Conservation (phyloP, 345 rosid genomes). For the Barbarea vulgaris region DNA sequence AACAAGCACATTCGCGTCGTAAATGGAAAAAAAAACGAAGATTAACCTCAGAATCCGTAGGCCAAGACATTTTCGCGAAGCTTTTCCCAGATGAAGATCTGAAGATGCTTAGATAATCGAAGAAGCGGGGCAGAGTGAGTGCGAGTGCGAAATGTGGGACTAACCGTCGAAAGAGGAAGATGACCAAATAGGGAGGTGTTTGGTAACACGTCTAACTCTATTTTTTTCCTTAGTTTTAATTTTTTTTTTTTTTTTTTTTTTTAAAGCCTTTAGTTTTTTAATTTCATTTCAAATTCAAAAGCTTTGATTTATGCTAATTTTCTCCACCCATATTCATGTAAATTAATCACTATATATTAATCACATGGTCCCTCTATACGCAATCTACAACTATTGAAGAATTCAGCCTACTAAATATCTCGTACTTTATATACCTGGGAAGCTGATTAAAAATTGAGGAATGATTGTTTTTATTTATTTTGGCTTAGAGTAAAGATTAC, state of each 20-base stretch:
- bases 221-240: no score
- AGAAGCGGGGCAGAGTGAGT: conserved; percentile 13
- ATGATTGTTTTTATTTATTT: neutral
- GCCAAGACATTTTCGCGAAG: conserved; percentile 43
- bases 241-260: no score
- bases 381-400: neutral
- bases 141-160: conserved; percentile 35
- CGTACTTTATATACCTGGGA: neutral
- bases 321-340: neutral
- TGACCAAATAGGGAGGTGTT: conserved; percentile 31
- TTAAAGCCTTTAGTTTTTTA: no score
- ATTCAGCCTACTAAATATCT: neutral
- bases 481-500: neutral
- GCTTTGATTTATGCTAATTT: neutral
- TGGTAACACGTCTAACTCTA: conserved; percentile 36
- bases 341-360: no score
- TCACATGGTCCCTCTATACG: neutral
- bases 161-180: conserved; percentile 33
- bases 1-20: conserved; percentile 2
- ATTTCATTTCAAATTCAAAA: no score
- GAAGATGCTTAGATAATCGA: neutral
- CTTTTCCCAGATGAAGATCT: conserved; percentile 26
- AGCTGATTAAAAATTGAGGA: neutral
- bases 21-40: neutral
- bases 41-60: conserved; percentile 43